Evolutionary conservation across 768 basidiomycete genomes (phyloP), one percentile per base, ranked within the genome.

Genomic region (Phaeolepiota aurea): DNA sequence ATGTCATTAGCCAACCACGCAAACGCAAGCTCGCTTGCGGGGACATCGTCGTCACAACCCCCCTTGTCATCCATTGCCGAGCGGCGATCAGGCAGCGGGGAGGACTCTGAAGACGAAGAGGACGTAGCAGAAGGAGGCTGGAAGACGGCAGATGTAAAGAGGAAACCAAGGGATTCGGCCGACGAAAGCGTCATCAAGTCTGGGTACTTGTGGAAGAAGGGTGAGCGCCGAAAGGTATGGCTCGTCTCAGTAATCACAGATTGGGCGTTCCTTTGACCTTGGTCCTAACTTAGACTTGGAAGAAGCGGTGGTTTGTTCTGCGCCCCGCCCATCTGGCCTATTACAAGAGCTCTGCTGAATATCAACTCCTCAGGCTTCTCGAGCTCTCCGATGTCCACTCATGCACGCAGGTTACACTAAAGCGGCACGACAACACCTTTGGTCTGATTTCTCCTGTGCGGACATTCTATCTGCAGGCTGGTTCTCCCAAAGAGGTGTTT

Each of bases 301-400:
- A 98, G 74, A 93, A 92, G 64, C 77, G 93, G 15, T 98, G 94
- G 94, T 98, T 98, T 52, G 96, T 99, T 1, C 66, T 99, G 44
- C 78, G 94, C 13, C 78, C 89, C 0, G 86, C 85, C 2, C 90
- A 96, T 60, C 66, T 99, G 37, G 91, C 91, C 3, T 97, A 94
- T 63, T 98, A 98, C 77, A 97, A 98, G 69, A 90, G 77, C 36
- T 82, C 86, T 21, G 86, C 87, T 42, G 94, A 99, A 62, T 98
- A 98, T 65, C 74, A 93, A 59, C 76, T 97, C 2, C 80, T 91
- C 19, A 81, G 86, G 14, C 76, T 96, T 11, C 77, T 97, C 43
- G 87, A 92, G 49, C 74, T 98, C 14, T 68, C 76, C 16, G 87
- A 93, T 33, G 78, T 98, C 19, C 93, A 97, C 57, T 84, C 90